phyloP scores from a whole-genome alignment of 495 filamentous ascomycete species.

The Penicillium daleae region DNA sequence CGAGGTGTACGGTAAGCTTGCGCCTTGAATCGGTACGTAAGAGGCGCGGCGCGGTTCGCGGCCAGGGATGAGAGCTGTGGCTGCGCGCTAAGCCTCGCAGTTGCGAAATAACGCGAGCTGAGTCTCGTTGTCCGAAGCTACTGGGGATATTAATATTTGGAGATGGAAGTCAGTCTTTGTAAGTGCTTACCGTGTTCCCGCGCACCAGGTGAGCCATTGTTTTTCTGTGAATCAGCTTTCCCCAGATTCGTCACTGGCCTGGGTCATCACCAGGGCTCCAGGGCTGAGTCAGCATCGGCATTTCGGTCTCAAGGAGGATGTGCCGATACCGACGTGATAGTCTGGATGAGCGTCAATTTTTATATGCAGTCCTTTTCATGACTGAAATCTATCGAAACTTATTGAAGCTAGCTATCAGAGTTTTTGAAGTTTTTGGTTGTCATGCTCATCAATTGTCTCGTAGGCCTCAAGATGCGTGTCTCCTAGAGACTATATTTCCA shows the following conservation, averaged over 20 bases:
- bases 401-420: not conserved
- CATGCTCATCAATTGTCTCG: not conserved
- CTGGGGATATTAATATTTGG: not conserved
- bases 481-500: not conserved
- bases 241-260: slow-evolving; percentile 12
- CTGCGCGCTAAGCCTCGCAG: not conserved
- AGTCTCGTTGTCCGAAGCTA: slow-evolving; percentile 1
- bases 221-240: slow-evolving; percentile 17
- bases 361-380: not conserved
- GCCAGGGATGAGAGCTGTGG: not conserved
- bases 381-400: not conserved
- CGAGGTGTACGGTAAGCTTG: not conserved
- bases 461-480: not conserved
- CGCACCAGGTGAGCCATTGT: slow-evolving; percentile 15
- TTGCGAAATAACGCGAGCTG: not conserved
- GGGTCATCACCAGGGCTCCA: not conserved
- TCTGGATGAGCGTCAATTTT: not conserved
- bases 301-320: not conserved
- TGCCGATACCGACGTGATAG: not conserved
- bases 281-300: slow-evolving; percentile 1
- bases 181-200: not conserved
- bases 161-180: not conserved
- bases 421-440: not conserved
- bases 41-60: not conserved
- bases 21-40: not conserved